phyloP scores from a whole-genome alignment of 1,284 basidiomycete species.

The Trichosporon sp. region DNA sequence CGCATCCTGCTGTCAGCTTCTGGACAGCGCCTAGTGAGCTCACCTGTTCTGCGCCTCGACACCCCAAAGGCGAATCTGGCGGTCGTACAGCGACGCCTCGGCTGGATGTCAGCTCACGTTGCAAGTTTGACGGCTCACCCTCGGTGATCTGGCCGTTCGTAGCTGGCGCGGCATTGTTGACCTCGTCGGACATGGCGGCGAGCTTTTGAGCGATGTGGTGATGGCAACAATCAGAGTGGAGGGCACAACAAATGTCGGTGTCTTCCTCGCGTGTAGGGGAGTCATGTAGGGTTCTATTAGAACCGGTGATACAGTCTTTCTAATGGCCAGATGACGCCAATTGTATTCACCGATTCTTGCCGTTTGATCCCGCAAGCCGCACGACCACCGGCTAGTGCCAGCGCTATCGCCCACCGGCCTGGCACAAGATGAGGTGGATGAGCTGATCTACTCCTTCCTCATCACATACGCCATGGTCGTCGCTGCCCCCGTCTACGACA shows the following conservation, averaged over 20 bases:
- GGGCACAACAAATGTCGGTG: constrained; percentile 20
- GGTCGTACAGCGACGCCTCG: constrained; percentile 87
- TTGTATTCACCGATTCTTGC: not conserved
- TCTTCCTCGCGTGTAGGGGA: not conserved
- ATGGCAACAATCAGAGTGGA: constrained; percentile 4
- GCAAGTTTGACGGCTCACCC: constrained; percentile 33
- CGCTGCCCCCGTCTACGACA: constrained; percentile 50
- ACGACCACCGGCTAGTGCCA: constrained; percentile 4
- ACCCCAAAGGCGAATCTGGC: constrained; percentile 97
- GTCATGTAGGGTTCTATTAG: not conserved
- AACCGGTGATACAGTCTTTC: not conserved
- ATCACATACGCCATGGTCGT: constrained; percentile 39
- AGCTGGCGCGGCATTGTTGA: not conserved
- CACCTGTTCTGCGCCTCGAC: constrained; percentile 94
- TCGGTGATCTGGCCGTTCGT: constrained; percentile 46
- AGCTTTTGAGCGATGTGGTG: constrained; percentile 9
- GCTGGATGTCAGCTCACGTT: constrained; percentile 57
- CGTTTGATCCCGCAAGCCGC: constrained; percentile 6
- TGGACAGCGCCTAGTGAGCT: constrained; percentile 33
- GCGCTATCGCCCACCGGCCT: not conserved
- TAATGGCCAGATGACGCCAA: not conserved
- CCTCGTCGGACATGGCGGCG: constrained; percentile 8
- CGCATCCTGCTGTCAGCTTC: constrained; percentile 70
- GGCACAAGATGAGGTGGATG: not conserved
- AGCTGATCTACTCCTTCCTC: not conserved